Percentiles rank a stretch among this genome's conserved stretches.
Evolutionary conservation across 2,329 filamentous ascomycete genomes (phyloP).

Genomic region (Stylonectria norvegica): DNA sequence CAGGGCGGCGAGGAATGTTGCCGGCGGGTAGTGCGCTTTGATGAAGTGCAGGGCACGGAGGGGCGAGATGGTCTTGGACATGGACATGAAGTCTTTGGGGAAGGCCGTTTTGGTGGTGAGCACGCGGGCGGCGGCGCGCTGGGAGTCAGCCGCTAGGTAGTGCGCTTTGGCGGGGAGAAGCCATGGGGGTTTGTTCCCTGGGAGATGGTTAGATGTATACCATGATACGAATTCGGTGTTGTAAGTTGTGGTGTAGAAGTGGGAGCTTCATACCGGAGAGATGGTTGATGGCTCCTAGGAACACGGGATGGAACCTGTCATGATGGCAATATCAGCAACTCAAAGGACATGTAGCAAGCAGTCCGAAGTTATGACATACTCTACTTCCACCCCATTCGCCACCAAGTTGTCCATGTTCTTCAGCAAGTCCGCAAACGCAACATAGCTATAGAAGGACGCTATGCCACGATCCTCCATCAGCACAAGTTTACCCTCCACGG

Average conservation of each 20-base stretch:
- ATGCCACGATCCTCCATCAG: constrained; percentile 2
- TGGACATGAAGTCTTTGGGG: constrained; percentile 42
- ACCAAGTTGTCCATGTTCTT: constrained; percentile 52
- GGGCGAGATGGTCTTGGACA: constrained; percentile 48
- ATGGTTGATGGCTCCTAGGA: constrained; percentile 65
- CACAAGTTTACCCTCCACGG: neutral
- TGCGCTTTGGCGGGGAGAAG: constrained; percentile 62
- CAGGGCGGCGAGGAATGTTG: constrained; percentile 52
- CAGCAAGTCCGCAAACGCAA: constrained; percentile 55
- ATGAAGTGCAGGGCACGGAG: constrained; percentile 65
- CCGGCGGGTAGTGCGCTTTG: constrained; percentile 52
- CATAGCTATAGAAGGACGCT: constrained; percentile 65
- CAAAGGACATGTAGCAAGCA: too few relatives aligned
- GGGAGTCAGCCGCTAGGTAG: constrained; percentile 47
- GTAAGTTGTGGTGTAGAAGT: neutral
- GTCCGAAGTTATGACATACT: constrained; percentile 44
- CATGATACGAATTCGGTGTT: constrained; percentile 1
- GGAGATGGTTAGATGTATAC: neutral
- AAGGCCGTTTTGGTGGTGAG: constrained; percentile 35
- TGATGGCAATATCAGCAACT: neutral
- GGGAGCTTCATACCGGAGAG: constrained; percentile 45
- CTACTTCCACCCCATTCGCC: constrained; percentile 59
- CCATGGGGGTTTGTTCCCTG: constrained; percentile 75
- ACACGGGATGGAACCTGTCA: constrained; percentile 64
- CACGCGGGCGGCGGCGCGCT: constrained; percentile 37